Evolutionary conservation across 495 filamentous ascomycete genomes (phyloP).

Genomic region (Articulospora tetracladia): DNA sequence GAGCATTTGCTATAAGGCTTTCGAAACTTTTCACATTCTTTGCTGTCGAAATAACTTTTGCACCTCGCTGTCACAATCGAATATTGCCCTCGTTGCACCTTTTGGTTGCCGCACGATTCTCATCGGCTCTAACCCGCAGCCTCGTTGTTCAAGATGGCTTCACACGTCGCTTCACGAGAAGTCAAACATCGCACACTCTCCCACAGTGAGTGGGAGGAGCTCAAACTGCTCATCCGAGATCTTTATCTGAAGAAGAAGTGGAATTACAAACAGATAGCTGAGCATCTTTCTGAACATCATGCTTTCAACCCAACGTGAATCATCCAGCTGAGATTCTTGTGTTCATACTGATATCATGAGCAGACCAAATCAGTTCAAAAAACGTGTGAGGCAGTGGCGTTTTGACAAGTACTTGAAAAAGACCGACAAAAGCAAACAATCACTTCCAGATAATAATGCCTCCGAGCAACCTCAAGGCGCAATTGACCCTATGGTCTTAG

Average conservation of each 20-base stretch:
- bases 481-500: not conserved
- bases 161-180: not conserved
- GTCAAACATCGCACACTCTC: not conserved
- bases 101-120: too few species aligned
- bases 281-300: not conserved
- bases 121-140: too few species aligned
- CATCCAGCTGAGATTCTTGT: not conserved
- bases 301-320: not conserved
- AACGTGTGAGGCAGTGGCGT: not conserved
- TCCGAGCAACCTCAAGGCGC: not conserved
- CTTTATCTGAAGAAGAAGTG: not conserved
- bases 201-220: not conserved
- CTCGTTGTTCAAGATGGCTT: not conserved
- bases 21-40: too few species aligned
- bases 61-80: too few species aligned
- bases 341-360: not conserved
- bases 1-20: too few species aligned
- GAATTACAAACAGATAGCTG: not conserved
- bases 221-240: not conserved
- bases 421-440: not conserved
- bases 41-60: too few species aligned
- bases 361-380: not conserved
- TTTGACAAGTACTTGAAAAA: not conserved
- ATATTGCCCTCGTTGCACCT: too few species aligned
- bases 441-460: not conserved